Percentiles rank a stretch among this genome's conserved stretches.
These are phyloP conservation scores for Abrus precatorius DNA, from an alignment of 306 rosid species.

Conservation along the genomic window DNA sequence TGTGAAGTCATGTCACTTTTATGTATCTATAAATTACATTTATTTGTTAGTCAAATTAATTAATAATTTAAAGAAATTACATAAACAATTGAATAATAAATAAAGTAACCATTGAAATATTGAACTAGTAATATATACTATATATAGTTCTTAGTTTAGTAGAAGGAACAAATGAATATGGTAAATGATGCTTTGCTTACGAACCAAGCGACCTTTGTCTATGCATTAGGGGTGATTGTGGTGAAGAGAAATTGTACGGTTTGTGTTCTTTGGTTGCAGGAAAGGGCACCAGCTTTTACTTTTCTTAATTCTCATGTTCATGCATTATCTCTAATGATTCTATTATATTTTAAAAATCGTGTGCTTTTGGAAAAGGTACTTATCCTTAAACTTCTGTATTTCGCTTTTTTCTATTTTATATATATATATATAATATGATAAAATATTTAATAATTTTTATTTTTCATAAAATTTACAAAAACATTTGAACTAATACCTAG, in stretches of 20 bases:
- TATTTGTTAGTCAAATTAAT: not conserved
- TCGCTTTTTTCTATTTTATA: not conserved
- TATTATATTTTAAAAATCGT: not conserved
- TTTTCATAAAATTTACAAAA: no score
- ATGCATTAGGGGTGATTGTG: slow-evolving; percentile 18
- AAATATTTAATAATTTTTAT: no score
- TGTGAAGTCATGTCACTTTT: not conserved
- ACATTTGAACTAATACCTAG: no score
- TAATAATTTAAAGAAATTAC: not conserved
- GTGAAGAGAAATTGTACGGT: slow-evolving; percentile 7
- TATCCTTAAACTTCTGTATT: slow-evolving; percentile 10
- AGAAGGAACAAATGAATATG: slow-evolving; percentile 39
- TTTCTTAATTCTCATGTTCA: slow-evolving; percentile 11
- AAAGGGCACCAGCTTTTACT: slow-evolving; percentile 39
- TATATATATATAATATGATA: no score
- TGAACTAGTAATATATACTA: not conserved
- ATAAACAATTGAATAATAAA: not conserved
- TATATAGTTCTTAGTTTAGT: not conserved
- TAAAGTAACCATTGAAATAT: not conserved
- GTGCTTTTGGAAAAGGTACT: not conserved
- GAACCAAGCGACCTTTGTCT: slow-evolving; percentile 52
- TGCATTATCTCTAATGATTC: slow-evolving; percentile 37
- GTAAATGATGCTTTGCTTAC: slow-evolving; percentile 55
- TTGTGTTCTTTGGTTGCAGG: slow-evolving; percentile 51
- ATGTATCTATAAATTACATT: not conserved